These are phyloP conservation scores for Aspergillus texensis DNA, from an alignment of 2,329 filamentous ascomycete genomes.

Conservation along the genomic window DNA sequence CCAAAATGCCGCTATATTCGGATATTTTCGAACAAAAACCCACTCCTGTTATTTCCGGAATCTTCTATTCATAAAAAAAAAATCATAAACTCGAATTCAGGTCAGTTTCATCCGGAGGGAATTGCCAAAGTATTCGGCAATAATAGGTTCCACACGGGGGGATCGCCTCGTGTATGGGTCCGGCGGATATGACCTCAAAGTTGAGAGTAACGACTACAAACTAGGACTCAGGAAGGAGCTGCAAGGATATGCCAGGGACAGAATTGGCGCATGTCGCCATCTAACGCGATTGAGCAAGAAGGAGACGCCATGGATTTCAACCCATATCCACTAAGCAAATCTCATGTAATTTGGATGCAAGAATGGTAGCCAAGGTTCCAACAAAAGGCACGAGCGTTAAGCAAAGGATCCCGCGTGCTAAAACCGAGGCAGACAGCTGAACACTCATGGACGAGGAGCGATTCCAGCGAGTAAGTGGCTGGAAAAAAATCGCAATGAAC, in stretches of 20 bases:
- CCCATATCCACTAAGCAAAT: not conserved
- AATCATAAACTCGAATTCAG: not conserved
- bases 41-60: not conserved
- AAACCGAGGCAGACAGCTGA: not conserved
- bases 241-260: slow-evolving; percentile 13
- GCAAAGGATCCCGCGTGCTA: not conserved
- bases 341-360: not conserved
- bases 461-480: not conserved
- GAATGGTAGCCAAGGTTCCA: not conserved
- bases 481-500: not conserved
- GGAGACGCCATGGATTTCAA: not conserved
- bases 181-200: not conserved
- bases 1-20: slow-evolving; percentile 1
- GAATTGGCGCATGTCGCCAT: slow-evolving; percentile 11
- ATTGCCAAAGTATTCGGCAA: not conserved
- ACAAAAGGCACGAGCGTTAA: not conserved
- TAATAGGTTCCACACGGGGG: not conserved
- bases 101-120: not conserved
- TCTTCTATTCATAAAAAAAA: not conserved
- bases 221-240: not conserved
- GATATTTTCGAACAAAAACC: not conserved
- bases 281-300: slow-evolving; percentile 9
- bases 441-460: not conserved
- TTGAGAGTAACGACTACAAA: not conserved
- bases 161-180: not conserved